These are phyloP conservation scores for Nothophytophthora sp. DNA, from an alignment of 352 stramenopile species.

Conservation along the genomic window DNA sequence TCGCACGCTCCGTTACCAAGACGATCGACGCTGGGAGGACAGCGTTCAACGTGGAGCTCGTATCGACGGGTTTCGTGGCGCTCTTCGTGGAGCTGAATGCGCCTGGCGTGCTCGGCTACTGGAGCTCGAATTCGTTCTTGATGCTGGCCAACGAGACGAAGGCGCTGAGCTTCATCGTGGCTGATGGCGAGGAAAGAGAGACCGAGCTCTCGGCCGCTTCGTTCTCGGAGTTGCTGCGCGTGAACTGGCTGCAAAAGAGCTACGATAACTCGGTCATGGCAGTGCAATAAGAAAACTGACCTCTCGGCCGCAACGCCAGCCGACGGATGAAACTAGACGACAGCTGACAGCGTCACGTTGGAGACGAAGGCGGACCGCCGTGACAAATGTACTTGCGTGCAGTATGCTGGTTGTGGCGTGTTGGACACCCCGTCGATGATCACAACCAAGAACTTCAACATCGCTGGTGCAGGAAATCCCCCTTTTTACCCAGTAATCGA, in stretches of 20 bases:
- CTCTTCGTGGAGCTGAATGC: conserved; percentile 78
- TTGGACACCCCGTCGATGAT: no score
- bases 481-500: no score
- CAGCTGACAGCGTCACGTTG: no score
- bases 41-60: conserved; percentile 49
- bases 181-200: conserved; percentile 7
- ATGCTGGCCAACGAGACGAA: conserved; percentile 62
- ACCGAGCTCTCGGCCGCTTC: conserved; percentile 22
- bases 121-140: conserved; percentile 74
- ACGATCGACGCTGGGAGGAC: conserved; percentile 2
- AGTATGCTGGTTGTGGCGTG: no score
- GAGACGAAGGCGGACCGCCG: no score
- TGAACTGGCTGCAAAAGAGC: conserved; percentile 81
- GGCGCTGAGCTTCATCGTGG: conserved; percentile 47
- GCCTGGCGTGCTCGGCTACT: conserved; percentile 50
- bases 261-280: conserved; percentile 33
- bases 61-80: conserved; percentile 53
- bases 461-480: no score
- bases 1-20: conserved; percentile 17
- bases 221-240: conserved; percentile 38
- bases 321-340: no score
- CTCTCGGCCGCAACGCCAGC: no score
- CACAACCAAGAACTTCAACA: no score
- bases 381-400: no score
- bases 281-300: conserved; percentile 8